Conservation (phyloP, 352 stramenopile species). For the Discostella stelligera region DNA sequence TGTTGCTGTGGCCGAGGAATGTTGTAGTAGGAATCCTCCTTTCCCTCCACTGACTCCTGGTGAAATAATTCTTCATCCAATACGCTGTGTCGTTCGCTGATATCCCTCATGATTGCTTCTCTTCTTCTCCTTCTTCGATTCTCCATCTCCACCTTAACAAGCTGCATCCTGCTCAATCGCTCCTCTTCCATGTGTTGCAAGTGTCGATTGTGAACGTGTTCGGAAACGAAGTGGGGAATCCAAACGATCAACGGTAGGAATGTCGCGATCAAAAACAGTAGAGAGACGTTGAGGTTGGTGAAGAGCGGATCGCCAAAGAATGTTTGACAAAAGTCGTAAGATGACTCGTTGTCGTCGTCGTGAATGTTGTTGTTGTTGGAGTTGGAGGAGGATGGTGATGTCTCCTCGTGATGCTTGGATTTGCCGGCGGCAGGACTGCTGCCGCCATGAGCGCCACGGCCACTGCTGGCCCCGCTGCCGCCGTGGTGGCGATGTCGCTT, state of each 20-base stretch:
- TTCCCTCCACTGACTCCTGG: too few species aligned
- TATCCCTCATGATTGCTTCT: too few species aligned
- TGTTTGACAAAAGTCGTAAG: slow-evolving; percentile 37
- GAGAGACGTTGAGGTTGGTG: slow-evolving; percentile 38
- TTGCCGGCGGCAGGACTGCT: too few species aligned
- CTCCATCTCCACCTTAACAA: too few species aligned
- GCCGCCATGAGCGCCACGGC: background rate
- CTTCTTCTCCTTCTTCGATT: too few species aligned
- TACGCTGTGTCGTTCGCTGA: too few species aligned
- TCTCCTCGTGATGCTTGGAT: background rate
- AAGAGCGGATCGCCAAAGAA: slow-evolving; percentile 51
- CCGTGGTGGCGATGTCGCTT: background rate
- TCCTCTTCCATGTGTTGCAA: too few species aligned
- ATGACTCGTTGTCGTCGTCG: background rate
- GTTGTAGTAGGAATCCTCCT: too few species aligned
- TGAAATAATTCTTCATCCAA: too few species aligned
- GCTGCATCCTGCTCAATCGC: too few species aligned
- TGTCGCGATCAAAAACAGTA: slow-evolving; percentile 34
- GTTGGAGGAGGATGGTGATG: background rate
- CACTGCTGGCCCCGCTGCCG: background rate
- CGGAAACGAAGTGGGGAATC: slow-evolving; percentile 30
- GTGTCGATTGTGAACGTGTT: too few species aligned
- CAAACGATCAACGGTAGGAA: slow-evolving; percentile 37
- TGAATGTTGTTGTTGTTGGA: background rate
- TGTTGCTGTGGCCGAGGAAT: too few species aligned